A percentile compares a stretch with the other conserved stretches of the same genome.
These are phyloP conservation scores for Phytophthora crassamura DNA, from an alignment of 352 stramenopile genomes.

Conservation along the genomic window DNA sequence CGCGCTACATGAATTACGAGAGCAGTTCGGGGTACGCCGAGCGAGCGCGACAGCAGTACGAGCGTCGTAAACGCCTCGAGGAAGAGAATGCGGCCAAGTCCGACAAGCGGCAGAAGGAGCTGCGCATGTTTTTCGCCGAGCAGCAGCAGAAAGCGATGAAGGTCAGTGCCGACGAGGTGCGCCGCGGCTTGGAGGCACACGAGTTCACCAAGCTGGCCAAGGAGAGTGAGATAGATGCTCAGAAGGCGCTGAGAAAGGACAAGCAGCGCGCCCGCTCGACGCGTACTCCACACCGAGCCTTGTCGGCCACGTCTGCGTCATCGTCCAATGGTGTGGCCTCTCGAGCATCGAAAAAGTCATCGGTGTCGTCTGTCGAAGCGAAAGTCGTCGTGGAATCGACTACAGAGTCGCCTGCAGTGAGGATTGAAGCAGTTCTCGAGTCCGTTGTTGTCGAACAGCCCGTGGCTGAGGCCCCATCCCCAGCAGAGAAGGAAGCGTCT, in stretches of 20 bases:
- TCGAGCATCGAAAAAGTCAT: slow-evolving; percentile 40
- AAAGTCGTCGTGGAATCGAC: slow-evolving; percentile 8
- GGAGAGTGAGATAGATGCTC: slow-evolving; percentile 23
- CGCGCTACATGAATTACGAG: slow-evolving; percentile 74
- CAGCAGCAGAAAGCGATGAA: slow-evolving; percentile 55
- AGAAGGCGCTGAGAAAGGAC: slow-evolving; percentile 23
- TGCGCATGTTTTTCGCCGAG: slow-evolving; percentile 52
- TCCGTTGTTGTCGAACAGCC: slow-evolving; percentile 1
- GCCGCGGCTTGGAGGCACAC: slow-evolving; percentile 61
- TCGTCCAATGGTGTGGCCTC: slow-evolving; percentile 28
- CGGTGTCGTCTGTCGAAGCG: slow-evolving; percentile 23
- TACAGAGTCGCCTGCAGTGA: slow-evolving; percentile 1
- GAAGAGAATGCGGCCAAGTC: slow-evolving; percentile 66
- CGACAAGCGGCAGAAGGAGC: slow-evolving; percentile 57
- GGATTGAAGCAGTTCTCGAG: slow-evolving; percentile 4
- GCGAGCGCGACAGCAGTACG: slow-evolving; percentile 60
- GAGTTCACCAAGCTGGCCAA: slow-evolving; percentile 47
- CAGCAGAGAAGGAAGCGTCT: not conserved
- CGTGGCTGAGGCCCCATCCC: not conserved
- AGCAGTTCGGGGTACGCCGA: slow-evolving; percentile 51
- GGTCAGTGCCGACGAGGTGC: slow-evolving; percentile 52
- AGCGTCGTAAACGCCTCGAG: slow-evolving; percentile 75
- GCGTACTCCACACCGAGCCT: slow-evolving; percentile 9
- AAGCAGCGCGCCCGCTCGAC: slow-evolving; percentile 13
- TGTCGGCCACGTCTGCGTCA: slow-evolving; percentile 30